phyloP scores from a whole-genome alignment of 108 stramenopile genomes.

The Seminavis robusta region DNA sequence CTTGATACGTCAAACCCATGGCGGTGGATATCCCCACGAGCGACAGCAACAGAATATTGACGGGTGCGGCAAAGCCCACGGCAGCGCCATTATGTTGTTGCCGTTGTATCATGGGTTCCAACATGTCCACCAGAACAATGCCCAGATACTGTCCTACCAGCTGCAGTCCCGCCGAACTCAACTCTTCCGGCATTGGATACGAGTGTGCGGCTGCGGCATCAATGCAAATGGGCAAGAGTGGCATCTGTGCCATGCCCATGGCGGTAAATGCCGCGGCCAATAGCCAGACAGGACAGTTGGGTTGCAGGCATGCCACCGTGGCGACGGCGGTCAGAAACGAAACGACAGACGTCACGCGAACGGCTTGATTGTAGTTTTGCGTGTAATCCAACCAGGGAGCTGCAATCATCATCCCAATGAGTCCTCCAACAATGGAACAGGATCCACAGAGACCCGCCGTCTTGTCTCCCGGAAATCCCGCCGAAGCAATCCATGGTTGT shows the following conservation, averaged over 20 bases:
- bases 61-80: background rate
- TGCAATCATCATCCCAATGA: constrained; percentile 8
- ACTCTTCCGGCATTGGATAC: constrained; percentile 11
- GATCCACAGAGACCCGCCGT: constrained; percentile 5
- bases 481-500: constrained; percentile 10
- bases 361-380: constrained; percentile 3
- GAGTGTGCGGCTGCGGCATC: constrained; percentile 7
- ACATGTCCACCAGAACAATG: background rate
- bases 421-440: background rate
- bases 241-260: constrained; percentile 8
- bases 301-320: background rate
- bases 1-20: constrained; percentile 1
- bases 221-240: constrained; percentile 4
- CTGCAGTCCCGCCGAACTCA: constrained; percentile 9
- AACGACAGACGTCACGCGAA: constrained; percentile 1
- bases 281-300: background rate
- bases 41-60: background rate
- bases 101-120: background rate
- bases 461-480: constrained; percentile 10
- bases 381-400: constrained; percentile 1
- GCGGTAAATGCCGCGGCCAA: background rate
- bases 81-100: background rate
- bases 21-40: background rate
- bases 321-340: background rate
- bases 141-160: constrained; percentile 8